Evolutionary conservation across 768 basidiomycete genomes (phyloP).

Genomic region (Calocybe gangraenosa): DNA sequence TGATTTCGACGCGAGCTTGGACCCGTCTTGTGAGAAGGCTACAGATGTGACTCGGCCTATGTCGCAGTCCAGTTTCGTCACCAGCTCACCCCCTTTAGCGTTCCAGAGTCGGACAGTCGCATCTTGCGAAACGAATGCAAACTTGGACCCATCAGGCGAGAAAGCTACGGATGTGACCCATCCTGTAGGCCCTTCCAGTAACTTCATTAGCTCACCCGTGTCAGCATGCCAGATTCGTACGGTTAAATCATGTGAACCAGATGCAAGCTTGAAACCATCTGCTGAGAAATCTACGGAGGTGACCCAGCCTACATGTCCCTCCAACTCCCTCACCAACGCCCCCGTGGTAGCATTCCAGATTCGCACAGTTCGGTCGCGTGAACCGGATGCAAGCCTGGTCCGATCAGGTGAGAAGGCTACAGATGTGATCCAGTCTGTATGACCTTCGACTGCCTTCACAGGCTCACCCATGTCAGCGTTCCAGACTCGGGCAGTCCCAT

Average conservation of each 20-base stretch:
- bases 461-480: no score
- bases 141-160: not conserved
- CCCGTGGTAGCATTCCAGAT: not conserved
- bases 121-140: not conserved
- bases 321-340: no score
- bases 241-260: not conserved
- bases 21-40: no score
- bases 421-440: no score
- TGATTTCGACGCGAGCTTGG: no score
- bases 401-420: conserved; percentile 1
- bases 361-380: not conserved
- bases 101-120: not conserved
- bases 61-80: no score
- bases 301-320: not conserved
- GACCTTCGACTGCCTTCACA: no score
- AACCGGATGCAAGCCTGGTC: not conserved
- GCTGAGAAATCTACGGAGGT: not conserved
- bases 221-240: not conserved
- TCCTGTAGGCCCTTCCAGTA: not conserved
- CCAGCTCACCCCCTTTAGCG: no score
- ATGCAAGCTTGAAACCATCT: not conserved
- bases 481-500: no score
- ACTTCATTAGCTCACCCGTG: not conserved
- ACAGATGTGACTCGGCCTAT: no score
- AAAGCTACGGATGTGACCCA: not conserved